phyloP scores from a whole-genome alignment of 2,329 filamentous ascomycete genomes.

The Clarireedia homoeocarpa region DNA sequence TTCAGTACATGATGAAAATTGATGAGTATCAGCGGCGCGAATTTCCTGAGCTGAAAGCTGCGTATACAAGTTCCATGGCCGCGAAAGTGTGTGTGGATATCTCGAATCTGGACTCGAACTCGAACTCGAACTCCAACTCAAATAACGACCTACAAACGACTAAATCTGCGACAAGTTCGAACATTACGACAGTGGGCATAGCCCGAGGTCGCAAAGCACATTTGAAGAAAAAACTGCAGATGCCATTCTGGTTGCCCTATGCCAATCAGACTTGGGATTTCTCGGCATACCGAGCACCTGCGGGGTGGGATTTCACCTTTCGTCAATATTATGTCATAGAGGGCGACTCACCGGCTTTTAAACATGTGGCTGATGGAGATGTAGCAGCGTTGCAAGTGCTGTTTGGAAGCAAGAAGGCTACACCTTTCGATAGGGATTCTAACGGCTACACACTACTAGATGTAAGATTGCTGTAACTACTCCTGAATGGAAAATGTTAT shows the following conservation, averaged over 20 bases:
- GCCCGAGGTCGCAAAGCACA: no score
- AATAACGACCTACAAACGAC: neutral
- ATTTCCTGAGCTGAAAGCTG: neutral
- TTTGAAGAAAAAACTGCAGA: neutral
- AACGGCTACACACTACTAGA: neutral
- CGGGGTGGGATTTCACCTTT: neutral
- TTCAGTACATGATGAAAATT: neutral
- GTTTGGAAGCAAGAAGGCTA: neutral
- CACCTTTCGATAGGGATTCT: neutral
- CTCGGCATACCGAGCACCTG: neutral
- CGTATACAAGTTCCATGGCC: neutral
- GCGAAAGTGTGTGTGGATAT: no score
- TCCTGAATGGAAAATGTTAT: neutral
- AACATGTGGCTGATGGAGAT: neutral
- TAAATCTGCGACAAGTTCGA: neutral
- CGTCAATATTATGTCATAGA: neutral
- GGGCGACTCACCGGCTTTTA: rapidly evolving
- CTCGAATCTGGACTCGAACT: no score
- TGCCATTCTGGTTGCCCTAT: neutral
- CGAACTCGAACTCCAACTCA: no score
- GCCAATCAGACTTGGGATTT: neutral
- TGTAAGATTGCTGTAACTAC: neutral
- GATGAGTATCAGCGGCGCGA: neutral
- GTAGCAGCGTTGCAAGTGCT: neutral
- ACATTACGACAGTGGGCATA: no score